Evolutionary conservation across 371 early-diverging fungal species (phyloP).

Genomic region (Mucor saturninus): DNA sequence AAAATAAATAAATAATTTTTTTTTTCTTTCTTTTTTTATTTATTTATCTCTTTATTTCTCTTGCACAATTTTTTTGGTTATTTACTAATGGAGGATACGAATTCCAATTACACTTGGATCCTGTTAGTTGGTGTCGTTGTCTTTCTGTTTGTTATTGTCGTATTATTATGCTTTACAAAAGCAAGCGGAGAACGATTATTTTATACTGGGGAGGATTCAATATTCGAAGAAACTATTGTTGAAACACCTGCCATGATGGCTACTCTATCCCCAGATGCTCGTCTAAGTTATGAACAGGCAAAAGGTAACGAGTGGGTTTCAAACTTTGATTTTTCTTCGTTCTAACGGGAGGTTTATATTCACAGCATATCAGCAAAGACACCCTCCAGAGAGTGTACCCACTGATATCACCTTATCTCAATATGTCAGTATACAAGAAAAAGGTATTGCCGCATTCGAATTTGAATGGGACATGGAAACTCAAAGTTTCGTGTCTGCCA

Average conservation of each 20-base stretch:
- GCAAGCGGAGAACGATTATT: slow-evolving; percentile 47
- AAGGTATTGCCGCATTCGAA: slow-evolving; percentile 86
- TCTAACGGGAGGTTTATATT: background rate
- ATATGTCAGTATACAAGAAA: slow-evolving; percentile 76
- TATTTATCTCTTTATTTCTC: slow-evolving; percentile 9
- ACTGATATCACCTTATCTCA: slow-evolving; percentile 74
- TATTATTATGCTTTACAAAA: slow-evolving; percentile 51
- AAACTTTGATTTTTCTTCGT: background rate
- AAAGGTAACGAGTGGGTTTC: slow-evolving; percentile 31
- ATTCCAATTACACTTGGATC: slow-evolving; percentile 46
- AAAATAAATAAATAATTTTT: background rate
- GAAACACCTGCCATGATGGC: slow-evolving; percentile 50
- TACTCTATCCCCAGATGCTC: slow-evolving; percentile 47
- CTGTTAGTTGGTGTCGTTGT: slow-evolving; percentile 53
- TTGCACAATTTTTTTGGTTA: slow-evolving; percentile 2
- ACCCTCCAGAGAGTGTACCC: slow-evolving; percentile 68
- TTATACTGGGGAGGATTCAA: slow-evolving; percentile 38
- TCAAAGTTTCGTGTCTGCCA: slow-evolving; percentile 68
- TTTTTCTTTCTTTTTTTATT: slow-evolving; percentile 14
- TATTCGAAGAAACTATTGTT: slow-evolving; percentile 34
- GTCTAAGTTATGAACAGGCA: slow-evolving; percentile 56
- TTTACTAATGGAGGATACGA: slow-evolving; percentile 8
- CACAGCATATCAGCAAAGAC: slow-evolving; percentile 51
- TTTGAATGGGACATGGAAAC: slow-evolving; percentile 74
- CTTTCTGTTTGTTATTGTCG: slow-evolving; percentile 45